Conservation (phyloP, 495 filamentous ascomycete genomes). For the Aspergillus baeticus region DNA sequence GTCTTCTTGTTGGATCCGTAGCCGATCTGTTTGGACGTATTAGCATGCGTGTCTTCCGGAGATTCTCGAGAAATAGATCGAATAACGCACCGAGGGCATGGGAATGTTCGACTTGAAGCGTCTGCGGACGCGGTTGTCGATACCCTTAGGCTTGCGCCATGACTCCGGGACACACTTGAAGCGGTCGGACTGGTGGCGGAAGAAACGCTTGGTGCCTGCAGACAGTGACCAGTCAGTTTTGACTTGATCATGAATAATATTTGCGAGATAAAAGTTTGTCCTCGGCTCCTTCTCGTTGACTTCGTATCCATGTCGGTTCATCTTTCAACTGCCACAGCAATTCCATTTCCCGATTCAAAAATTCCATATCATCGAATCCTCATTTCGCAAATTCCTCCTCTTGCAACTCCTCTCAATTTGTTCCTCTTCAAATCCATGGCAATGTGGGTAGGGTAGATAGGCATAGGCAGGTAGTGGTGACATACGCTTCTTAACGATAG, state of each 20-base stretch:
- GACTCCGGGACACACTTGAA: slow-evolving; percentile 83
- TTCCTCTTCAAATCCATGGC: background rate
- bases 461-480: slow-evolving; percentile 26
- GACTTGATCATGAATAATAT: slow-evolving; percentile 2
- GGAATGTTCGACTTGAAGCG: slow-evolving; percentile 91
- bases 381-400: background rate
- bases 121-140: slow-evolving; percentile 88
- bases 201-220: slow-evolving; percentile 83
- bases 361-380: background rate
- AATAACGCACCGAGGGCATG: slow-evolving; percentile 90
- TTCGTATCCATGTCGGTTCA: background rate
- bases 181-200: slow-evolving; percentile 93
- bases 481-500: slow-evolving; percentile 99
- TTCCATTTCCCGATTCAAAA: background rate
- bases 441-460: background rate
- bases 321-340: too few species aligned
- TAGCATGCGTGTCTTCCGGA: background rate
- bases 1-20: slow-evolving; percentile 99
- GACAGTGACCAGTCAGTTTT: slow-evolving; percentile 7
- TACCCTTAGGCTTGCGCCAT: slow-evolving; percentile 99
- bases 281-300: too few species aligned
- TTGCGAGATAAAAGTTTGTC: background rate
- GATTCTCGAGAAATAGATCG: background rate
- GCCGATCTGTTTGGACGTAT: slow-evolving; percentile 66
- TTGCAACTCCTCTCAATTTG: background rate